These are phyloP conservation scores for Polysphondylium violaceum DNA, from an alignment of 78 protist species.

Conservation along the genomic window DNA sequence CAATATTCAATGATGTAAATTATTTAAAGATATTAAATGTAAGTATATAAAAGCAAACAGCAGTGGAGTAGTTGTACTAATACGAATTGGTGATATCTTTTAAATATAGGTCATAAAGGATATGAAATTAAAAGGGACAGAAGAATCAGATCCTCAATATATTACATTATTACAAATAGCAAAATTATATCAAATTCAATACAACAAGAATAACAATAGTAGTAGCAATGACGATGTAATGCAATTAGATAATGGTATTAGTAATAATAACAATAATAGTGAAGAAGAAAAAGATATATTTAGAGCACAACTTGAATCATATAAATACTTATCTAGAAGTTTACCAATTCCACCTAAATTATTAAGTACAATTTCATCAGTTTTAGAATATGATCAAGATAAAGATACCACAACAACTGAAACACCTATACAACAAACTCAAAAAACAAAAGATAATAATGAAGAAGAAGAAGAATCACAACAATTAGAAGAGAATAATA, in stretches of 20 bases:
- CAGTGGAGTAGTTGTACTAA: too few relatives aligned
- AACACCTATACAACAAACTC: too few relatives aligned
- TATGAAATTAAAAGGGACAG: slow-evolving; percentile 14
- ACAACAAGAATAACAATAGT: background rate
- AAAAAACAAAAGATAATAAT: too few relatives aligned
- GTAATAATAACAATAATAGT: background rate
- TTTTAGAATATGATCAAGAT: slow-evolving; percentile 20
- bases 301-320: slow-evolving; percentile 63
- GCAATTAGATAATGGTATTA: background rate
- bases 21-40: background rate
- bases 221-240: background rate
- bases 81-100: background rate
- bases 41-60: too few relatives aligned
- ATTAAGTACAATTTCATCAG: slow-evolving; percentile 14
- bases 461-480: too few relatives aligned
- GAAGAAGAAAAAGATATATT: background rate
- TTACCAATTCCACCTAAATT: slow-evolving; percentile 45
- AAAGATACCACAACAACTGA: too few relatives aligned
- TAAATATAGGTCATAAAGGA: background rate
- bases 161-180: slow-evolving; percentile 17
- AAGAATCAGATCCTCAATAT: slow-evolving; percentile 14
- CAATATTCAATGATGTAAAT: slow-evolving; percentile 9
- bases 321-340: slow-evolving; percentile 60
- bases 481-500: background rate
- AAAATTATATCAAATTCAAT: slow-evolving; percentile 6